Conservation (phyloP, 148 eudicot genomes). For the Camellia sinensis region DNA sequence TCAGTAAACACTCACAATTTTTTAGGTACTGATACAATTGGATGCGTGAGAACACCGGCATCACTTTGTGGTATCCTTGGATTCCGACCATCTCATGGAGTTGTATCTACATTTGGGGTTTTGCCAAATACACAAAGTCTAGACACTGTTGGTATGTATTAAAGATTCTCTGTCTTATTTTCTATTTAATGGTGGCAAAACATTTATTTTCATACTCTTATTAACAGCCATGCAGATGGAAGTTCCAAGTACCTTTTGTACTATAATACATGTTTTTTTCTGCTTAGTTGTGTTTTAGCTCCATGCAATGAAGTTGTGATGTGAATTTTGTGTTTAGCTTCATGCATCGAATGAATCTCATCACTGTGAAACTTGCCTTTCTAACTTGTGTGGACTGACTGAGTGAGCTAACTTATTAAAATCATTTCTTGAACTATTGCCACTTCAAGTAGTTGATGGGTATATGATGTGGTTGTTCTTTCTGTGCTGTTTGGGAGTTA, state of each 20-base stretch:
- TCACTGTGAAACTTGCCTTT: background rate
- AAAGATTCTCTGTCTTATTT: background rate
- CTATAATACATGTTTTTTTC: background rate
- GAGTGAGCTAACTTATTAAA: background rate
- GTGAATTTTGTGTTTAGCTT: background rate
- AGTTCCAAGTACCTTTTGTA: constrained; percentile 9
- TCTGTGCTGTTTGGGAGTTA: background rate
- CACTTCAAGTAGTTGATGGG: background rate
- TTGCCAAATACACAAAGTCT: constrained; percentile 79
- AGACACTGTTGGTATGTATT: constrained; percentile 68
- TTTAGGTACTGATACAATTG: constrained; percentile 81
- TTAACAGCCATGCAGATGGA: background rate
- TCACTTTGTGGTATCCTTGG: constrained; percentile 87
- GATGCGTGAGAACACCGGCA: constrained; percentile 80
- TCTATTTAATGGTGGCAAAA: background rate
- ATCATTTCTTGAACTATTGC: background rate
- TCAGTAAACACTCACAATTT: background rate
- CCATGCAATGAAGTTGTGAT: background rate
- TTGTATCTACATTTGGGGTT: constrained; percentile 68
- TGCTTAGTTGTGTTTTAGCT: background rate
- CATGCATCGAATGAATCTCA: background rate
- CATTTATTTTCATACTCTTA: background rate
- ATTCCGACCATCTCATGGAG: constrained; percentile 80
- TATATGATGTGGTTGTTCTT: background rate
- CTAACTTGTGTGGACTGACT: background rate